Evolutionary conservation across 495 filamentous ascomycete genomes (phyloP).

Genomic region (Talaromyces wortmannii): DNA sequence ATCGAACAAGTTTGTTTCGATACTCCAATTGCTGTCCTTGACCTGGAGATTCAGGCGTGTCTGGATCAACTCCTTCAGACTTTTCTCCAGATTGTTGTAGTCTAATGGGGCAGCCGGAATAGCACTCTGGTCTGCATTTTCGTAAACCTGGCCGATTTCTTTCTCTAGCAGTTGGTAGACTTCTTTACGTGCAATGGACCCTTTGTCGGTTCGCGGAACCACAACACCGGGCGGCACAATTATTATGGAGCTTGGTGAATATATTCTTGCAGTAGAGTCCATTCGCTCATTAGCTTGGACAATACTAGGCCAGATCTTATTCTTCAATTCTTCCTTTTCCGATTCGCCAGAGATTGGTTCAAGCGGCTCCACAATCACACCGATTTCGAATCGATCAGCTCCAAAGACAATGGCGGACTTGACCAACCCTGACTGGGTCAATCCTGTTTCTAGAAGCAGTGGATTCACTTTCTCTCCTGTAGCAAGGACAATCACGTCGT

Average conservation of each 20-base stretch:
- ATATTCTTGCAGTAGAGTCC: slow-evolving; percentile 22
- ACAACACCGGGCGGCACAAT: slow-evolving; percentile 8
- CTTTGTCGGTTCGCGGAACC: slow-evolving; percentile 30
- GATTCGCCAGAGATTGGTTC: neutral
- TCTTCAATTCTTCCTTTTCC: slow-evolving; percentile 8
- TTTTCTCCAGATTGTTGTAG: slow-evolving; percentile 4
- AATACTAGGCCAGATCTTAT: slow-evolving; percentile 19
- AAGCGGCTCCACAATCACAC: slow-evolving; percentile 21
- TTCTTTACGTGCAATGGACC: slow-evolving; percentile 20
- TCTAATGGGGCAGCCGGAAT: neutral
- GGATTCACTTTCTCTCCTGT: slow-evolving; percentile 33
- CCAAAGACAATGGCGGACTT: slow-evolving; percentile 26
- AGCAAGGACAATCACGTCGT: slow-evolving; percentile 30
- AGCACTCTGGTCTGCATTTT: slow-evolving; percentile 8
- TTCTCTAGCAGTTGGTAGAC: slow-evolving; percentile 20
- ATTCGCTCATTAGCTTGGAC: slow-evolving; percentile 10
- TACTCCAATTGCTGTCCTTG: slow-evolving; percentile 4
- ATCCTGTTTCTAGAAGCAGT: slow-evolving; percentile 14
- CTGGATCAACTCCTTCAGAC: slow-evolving; percentile 10
- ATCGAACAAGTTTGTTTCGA: slow-evolving; percentile 26
- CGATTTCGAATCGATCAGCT: slow-evolving; percentile 22
- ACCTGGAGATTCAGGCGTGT: slow-evolving; percentile 6
- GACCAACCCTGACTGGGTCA: slow-evolving; percentile 10
- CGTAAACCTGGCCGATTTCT: slow-evolving; percentile 21
- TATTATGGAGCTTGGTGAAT: slow-evolving; percentile 16